Percentiles rank a stretch among this genome's conserved stretches.
Conservation (phyloP, 305 asterid genomes). For the Euphrasia arctica region DNA sequence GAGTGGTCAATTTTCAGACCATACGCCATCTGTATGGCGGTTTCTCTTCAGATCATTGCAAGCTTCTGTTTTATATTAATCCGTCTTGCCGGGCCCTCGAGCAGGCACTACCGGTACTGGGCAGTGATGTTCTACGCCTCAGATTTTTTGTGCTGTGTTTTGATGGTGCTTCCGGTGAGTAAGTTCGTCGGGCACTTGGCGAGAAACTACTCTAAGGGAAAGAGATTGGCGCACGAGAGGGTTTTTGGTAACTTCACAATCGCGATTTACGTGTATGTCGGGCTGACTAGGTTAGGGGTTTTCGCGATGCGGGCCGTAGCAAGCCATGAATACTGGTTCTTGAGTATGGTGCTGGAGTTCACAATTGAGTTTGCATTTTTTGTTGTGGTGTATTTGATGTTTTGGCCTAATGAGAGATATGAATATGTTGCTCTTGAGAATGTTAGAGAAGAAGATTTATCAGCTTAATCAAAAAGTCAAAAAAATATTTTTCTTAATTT, state of each 20-base stretch:
- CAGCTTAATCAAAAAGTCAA: neutral
- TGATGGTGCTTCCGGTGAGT: constrained; percentile 32
- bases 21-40: constrained; percentile 7
- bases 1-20: constrained; percentile 41
- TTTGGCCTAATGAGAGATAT: constrained; percentile 40
- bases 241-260: constrained; percentile 24
- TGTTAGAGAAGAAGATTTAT: constrained; percentile 9
- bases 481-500: too few species aligned
- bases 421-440: constrained; percentile 29
- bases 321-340: constrained; percentile 30
- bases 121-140: constrained; percentile 30
- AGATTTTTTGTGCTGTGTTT: constrained; percentile 31
- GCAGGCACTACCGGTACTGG: constrained; percentile 31
- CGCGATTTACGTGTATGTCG: constrained; percentile 30
- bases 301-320: constrained; percentile 28
- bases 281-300: constrained; percentile 34
- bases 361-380: constrained; percentile 31
- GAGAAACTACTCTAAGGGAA: constrained; percentile 25
- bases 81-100: constrained; percentile 29
- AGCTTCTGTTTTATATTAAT: constrained; percentile 27
- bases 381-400: constrained; percentile 29
- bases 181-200: constrained; percentile 25
- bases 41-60: constrained; percentile 27
- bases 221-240: constrained; percentile 24
- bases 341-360: constrained; percentile 36